Evolutionary conservation across 306 rosid species (phyloP).

Genomic region (Malus sylvestris): DNA sequence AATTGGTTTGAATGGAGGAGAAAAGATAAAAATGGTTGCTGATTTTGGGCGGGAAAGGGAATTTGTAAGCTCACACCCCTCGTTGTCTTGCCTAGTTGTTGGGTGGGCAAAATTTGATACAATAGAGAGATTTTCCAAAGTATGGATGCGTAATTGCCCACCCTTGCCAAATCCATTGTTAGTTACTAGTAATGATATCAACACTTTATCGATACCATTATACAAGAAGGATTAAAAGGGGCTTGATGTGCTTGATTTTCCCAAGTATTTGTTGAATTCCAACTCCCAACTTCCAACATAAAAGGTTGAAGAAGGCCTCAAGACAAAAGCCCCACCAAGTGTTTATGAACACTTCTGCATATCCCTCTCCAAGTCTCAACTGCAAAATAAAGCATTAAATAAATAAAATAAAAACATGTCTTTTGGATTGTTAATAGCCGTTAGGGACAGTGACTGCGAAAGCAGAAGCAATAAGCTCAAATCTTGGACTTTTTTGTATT

Average conservation of each 20-base stretch:
- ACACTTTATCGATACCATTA: too few species aligned
- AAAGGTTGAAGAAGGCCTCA: background rate
- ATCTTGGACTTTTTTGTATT: background rate
- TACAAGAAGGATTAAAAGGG: background rate
- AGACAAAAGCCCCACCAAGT: background rate
- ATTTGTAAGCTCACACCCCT: background rate
- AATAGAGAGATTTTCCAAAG: too few species aligned
- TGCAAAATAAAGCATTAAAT: background rate
- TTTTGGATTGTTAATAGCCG: conserved; percentile 18
- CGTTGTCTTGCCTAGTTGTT: too few species aligned
- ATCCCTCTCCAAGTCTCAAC: background rate
- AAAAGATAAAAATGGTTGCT: too few species aligned
- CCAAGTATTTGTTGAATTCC: background rate
- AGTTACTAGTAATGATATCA: too few species aligned
- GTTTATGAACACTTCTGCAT: too few species aligned
- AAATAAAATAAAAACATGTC: background rate
- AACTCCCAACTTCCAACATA: background rate
- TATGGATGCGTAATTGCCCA: too few species aligned
- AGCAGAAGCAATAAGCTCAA: conserved; percentile 1
- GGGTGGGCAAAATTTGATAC: background rate
- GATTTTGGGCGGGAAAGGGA: background rate
- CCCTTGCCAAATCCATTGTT: too few species aligned
- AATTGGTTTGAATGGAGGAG: background rate
- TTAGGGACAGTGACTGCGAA: conserved; percentile 10
- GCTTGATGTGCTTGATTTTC: background rate